These are phyloP conservation scores for Skeletonema tropicum DNA, from an alignment of 108 stramenopile genomes.

Conservation along the genomic window DNA sequence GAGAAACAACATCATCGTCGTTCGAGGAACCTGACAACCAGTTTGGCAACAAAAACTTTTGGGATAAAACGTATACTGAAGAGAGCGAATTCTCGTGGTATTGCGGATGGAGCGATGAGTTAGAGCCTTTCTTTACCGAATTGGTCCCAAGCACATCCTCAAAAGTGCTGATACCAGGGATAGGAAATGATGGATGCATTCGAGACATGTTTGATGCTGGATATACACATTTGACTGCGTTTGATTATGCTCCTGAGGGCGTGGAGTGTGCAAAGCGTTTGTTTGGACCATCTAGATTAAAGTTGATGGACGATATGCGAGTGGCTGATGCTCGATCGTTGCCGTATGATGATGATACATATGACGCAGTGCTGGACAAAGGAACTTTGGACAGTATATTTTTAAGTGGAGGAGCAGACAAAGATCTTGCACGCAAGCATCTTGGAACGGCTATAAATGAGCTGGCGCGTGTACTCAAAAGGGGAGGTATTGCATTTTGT, in stretches of 20 bases:
- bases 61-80: slow-evolving; percentile 27
- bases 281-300: slow-evolving; percentile 30
- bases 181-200: slow-evolving; percentile 48
- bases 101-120: slow-evolving; percentile 59
- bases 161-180: slow-evolving; percentile 39
- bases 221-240: slow-evolving; percentile 42
- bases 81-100: slow-evolving; percentile 61
- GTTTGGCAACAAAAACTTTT: slow-evolving; percentile 48
- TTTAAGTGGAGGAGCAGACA: slow-evolving; percentile 53
- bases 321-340: slow-evolving; percentile 45
- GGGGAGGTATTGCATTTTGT: slow-evolving; percentile 61
- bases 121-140: slow-evolving; percentile 64
- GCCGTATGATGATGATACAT: slow-evolving; percentile 30
- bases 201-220: slow-evolving; percentile 51
- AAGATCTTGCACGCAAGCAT: slow-evolving; percentile 42
- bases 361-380: slow-evolving; percentile 49
- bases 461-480: slow-evolving; percentile 53
- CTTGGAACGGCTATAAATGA: slow-evolving; percentile 57
- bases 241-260: slow-evolving; percentile 56
- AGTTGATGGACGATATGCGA: slow-evolving; percentile 26
- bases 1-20: not conserved
- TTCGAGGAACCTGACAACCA: slow-evolving; percentile 2
- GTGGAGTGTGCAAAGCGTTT: slow-evolving; percentile 46
- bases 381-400: slow-evolving; percentile 37
- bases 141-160: slow-evolving; percentile 36